Conservation (phyloP, 306 rosid species). For the Lithocarpus polystachyus region DNA sequence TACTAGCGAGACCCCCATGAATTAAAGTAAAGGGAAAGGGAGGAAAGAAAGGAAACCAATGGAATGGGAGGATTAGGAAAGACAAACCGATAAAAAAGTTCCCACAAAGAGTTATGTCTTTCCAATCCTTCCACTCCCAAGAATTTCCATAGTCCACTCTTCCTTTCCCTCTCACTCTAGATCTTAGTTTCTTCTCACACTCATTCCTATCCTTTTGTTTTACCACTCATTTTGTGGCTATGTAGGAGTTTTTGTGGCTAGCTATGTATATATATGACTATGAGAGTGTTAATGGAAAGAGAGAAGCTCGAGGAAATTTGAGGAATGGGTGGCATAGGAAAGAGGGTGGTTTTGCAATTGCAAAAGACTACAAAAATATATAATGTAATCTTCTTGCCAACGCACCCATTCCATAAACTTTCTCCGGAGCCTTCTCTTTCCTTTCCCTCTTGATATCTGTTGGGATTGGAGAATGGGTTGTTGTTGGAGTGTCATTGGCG, state of each 20-base stretch:
- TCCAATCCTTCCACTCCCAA: background rate
- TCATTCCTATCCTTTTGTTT: background rate
- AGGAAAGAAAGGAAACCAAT: background rate
- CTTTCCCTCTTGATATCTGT: background rate
- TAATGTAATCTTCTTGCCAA: background rate
- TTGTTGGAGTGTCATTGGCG: too few relatives aligned
- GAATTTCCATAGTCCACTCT: background rate
- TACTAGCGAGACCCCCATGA: too few relatives aligned
- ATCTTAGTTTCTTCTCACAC: background rate
- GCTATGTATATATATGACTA: too few relatives aligned
- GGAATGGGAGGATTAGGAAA: slow-evolving; percentile 1
- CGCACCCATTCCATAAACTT: slow-evolving; percentile 15
- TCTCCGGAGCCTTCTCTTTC: background rate
- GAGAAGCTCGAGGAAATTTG: background rate
- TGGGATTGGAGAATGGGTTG: too few relatives aligned
- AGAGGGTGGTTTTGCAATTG: background rate
- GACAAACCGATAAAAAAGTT: background rate
- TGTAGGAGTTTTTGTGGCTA: too few relatives aligned
- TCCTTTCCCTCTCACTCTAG: background rate
- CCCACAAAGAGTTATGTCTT: background rate
- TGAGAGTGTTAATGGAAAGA: background rate
- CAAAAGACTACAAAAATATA: too few relatives aligned
- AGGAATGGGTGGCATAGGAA: background rate
- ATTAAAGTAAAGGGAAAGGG: background rate
- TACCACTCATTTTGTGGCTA: too few relatives aligned